Evolutionary conservation across 1,284 basidiomycete species (phyloP), one percentile per base, ranked within the genome.

Genomic region (Trametes hirsuta): DNA sequence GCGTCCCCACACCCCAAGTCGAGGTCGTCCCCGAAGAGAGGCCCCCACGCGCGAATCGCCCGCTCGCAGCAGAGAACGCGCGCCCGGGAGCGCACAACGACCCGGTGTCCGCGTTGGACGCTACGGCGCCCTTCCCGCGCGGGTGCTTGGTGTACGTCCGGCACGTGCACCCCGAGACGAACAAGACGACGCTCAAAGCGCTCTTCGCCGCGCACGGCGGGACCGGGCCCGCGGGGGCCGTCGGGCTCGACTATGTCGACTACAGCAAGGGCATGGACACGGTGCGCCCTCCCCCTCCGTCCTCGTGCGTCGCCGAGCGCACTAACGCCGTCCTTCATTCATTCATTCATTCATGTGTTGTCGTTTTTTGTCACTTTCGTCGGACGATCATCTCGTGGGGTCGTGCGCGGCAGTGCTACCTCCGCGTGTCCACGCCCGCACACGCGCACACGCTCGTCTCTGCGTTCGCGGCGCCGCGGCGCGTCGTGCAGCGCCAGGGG

Each of bases 201-300:
- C 71, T 91, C 3, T 86, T 91, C 63, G 68, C 75, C 4, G 67
- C 71, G 14, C 67, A 64, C n/a, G 77, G 80, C 18, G 18, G 18
- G 18, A 18, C 0, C 79, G 84, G 44, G 64, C 67, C 11, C 21
- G 37, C 21, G 12, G 58, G 8, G 18, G 18, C 47, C 37, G 47
- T 18, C 41, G 61, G 58, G 8, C 71, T 93, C 30, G 87, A 92
- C 68, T 93, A 93, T 61, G 81, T 92, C 24, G 91, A 93, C 71
- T 92, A 84, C 70, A 84, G 72, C 65, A 92, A 91, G 70, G 87
- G 88, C n/a, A 84, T 87, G 77, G 84, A 91, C 61, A 81, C 81
- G 14, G 90, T 91, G 68, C 50, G 83, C 76, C 35, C 46, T 25
- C 21, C 14, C n/a, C 9, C 4, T 22, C 15, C 6, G 6, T 22